phyloP scores from a whole-genome alignment of 1,284 basidiomycete species.

The Tylopilus orsonianus region DNA sequence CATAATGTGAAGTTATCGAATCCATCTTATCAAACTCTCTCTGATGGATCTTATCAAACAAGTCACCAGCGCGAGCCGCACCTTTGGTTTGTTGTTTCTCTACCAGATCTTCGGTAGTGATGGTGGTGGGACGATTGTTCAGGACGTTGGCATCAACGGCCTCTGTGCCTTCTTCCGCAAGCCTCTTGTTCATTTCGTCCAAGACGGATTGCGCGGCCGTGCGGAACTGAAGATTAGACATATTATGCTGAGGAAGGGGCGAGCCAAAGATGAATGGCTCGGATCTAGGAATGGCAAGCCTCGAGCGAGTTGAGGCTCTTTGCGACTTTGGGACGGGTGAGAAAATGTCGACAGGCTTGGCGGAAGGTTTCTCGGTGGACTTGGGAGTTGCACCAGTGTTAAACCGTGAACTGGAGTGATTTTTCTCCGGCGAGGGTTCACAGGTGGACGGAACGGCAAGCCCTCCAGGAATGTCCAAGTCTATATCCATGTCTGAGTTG shows the following conservation, averaged over 20 bases:
- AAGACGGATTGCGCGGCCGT: conserved; percentile 62
- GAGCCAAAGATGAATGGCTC: conserved; percentile 73
- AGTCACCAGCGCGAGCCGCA: conserved; percentile 32
- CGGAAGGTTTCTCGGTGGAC: conserved; percentile 32
- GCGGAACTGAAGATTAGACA: conserved; percentile 62
- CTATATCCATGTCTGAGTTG: conserved; percentile 34
- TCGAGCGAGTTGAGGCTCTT: conserved; percentile 20
- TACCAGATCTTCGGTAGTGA: conserved; percentile 1
- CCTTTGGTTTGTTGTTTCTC: conserved; percentile 27
- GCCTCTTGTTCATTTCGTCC: conserved; percentile 74
- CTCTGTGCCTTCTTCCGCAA: conserved; percentile 49
- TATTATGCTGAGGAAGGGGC: conserved; percentile 56
- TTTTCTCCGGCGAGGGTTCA: conserved; percentile 22
- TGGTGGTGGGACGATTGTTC: conserved; percentile 26
- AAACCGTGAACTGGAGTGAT: conserved; percentile 8
- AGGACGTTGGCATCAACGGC: conserved; percentile 45
- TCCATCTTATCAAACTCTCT: conserved; percentile 73
- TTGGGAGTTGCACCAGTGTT: conserved; percentile 31
- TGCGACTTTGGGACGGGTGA: conserved; percentile 34
- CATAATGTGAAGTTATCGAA: conserved; percentile 62
- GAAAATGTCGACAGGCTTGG: conserved; percentile 37
- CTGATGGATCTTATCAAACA: conserved; percentile 64
- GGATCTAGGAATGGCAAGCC: conserved; percentile 27
- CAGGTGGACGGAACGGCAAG: conserved; percentile 20
- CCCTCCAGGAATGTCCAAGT: conserved; percentile 37